phyloP scores from a whole-genome alignment of 805 yeast species.

The Saturnispora bothae region DNA sequence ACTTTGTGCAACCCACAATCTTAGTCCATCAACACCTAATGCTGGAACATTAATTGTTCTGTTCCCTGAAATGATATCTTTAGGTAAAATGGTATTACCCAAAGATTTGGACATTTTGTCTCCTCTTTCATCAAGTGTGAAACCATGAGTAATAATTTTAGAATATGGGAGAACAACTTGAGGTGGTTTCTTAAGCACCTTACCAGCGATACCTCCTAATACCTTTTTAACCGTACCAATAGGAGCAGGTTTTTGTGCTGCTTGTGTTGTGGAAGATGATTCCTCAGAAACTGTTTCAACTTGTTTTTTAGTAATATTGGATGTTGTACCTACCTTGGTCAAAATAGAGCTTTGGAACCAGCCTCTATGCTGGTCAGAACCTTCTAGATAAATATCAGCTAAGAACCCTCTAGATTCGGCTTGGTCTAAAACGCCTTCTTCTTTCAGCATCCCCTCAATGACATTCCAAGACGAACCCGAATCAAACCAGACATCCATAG shows the following conservation, averaged over 20 bases:
- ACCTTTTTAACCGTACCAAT: too few relatives aligned
- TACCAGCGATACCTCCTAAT: too few relatives aligned
- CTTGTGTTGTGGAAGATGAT: too few relatives aligned
- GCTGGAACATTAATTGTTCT: constrained; percentile 40
- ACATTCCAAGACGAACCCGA: constrained; percentile 88
- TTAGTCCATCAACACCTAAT: constrained; percentile 81
- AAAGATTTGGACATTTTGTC: constrained; percentile 89
- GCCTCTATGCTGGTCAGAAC: constrained; percentile 97
- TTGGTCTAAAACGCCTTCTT: constrained; percentile 25
- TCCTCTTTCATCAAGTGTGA: constrained; percentile 76
- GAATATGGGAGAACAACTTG: constrained; percentile 69
- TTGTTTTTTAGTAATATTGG: constrained; percentile 17
- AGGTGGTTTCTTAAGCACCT: too few relatives aligned
- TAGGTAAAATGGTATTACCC: constrained; percentile 73
- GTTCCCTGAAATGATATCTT: constrained; percentile 53
- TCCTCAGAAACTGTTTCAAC: too few relatives aligned
- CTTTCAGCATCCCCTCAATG: constrained; percentile 31
- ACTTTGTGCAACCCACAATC: constrained; percentile 84
- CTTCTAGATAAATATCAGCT: constrained; percentile 86
- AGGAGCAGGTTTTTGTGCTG: too few relatives aligned
- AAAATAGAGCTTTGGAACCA: constrained; percentile 95
- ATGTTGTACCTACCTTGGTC: constrained; percentile 52
- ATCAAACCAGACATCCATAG: constrained; percentile 99
- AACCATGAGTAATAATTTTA: constrained; percentile 83
- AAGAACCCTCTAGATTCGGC: constrained; percentile 31